A percentile compares a stretch with the other conserved stretches of the same genome.
Evolutionary conservation across 352 stramenopile species (phyloP).

Genomic region (Halophytophthora polymorphica): DNA sequence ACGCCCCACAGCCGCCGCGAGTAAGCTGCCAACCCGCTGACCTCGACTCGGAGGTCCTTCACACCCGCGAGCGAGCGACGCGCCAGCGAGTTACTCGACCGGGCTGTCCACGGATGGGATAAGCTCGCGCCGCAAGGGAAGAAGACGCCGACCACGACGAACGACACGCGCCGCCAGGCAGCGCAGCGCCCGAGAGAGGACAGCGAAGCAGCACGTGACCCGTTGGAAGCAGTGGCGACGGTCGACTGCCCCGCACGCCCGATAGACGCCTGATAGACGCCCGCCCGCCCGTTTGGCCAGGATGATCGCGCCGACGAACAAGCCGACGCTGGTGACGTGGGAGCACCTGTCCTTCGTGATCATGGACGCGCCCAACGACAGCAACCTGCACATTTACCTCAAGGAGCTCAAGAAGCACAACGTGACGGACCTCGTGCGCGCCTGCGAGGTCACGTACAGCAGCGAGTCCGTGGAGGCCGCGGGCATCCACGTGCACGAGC

Average conservation of each 20-base stretch:
- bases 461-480: slow-evolving; percentile 88
- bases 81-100: slow-evolving; percentile 13
- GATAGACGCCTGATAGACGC: slow-evolving; percentile 13
- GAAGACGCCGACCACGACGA: slow-evolving; percentile 14
- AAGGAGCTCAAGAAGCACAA: slow-evolving; percentile 96
- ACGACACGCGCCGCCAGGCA: slow-evolving; percentile 24
- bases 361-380: slow-evolving; percentile 96
- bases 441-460: slow-evolving; percentile 95
- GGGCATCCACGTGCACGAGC: slow-evolving; percentile 92
- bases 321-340: slow-evolving; percentile 85
- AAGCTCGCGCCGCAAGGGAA: slow-evolving; percentile 32
- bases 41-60: slow-evolving; percentile 11
- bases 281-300: slow-evolving; percentile 15
- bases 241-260: slow-evolving; percentile 1
- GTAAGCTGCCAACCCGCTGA: slow-evolving; percentile 16
- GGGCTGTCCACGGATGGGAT: slow-evolving; percentile 45
- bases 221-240: not conserved
- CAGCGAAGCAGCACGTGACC: not conserved
- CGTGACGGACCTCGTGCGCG: slow-evolving; percentile 94
- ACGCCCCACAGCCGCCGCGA: slow-evolving; percentile 17
- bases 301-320: slow-evolving; percentile 86
- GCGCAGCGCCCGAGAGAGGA: slow-evolving; percentile 2
- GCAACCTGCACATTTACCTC: slow-evolving; percentile 97
- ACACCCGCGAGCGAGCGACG: slow-evolving; percentile 4
- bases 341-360: slow-evolving; percentile 96